These are phyloP conservation scores for Colletotrichum noveboracense DNA, from an alignment of 2,329 filamentous ascomycete genomes.

Conservation along the genomic window DNA sequence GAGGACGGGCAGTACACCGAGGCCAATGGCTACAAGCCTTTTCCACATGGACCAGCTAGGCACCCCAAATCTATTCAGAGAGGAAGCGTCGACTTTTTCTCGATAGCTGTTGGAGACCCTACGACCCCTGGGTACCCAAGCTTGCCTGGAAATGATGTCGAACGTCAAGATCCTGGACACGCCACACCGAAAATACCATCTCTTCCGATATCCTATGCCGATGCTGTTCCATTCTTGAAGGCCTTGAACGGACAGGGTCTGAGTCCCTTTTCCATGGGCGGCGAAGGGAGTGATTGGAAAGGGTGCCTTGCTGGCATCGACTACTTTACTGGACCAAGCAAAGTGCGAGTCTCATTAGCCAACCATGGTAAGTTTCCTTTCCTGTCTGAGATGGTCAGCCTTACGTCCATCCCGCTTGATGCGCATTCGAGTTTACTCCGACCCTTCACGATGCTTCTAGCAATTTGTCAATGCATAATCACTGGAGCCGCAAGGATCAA, in stretches of 20 bases:
- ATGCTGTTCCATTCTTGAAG: neutral
- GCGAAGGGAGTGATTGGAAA: neutral
- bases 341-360: neutral
- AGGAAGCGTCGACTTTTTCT: constrained; percentile 72
- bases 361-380: neutral
- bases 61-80: constrained; percentile 74
- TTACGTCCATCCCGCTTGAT: neutral
- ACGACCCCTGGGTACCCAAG: constrained; percentile 78
- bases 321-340: neutral
- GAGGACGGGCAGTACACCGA: neutral
- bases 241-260: neutral
- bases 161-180: constrained; percentile 56
- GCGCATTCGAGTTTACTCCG: neutral
- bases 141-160: constrained; percentile 62
- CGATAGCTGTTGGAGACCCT: constrained; percentile 57
- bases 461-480: neutral
- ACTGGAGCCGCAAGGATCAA: neutral
- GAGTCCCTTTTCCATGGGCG: neutral
- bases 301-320: neutral
- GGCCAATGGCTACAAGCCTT: constrained; percentile 51
- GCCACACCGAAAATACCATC: neutral
- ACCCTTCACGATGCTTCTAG: neutral
- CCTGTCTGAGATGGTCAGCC: neutral
- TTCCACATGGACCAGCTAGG: constrained; percentile 73
- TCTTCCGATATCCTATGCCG: neutral